phyloP scores from a whole-genome alignment of 192 early-diverging fungal genomes.

The Coemansia sp. region DNA sequence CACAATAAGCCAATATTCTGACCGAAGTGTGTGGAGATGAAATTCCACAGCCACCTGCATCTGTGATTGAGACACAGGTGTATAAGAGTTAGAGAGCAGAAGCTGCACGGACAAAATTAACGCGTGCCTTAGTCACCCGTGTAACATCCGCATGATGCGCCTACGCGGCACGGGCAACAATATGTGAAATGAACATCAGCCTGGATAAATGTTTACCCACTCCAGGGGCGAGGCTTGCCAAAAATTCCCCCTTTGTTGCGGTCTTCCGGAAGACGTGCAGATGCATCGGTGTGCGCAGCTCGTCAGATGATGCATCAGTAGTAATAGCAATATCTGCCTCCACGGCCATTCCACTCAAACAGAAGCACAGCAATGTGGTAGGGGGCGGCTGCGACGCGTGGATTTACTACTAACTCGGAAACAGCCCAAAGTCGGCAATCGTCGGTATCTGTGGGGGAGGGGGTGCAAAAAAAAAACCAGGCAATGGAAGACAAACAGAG shows the following conservation, averaged over 20 bases:
- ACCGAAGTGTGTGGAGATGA: neutral
- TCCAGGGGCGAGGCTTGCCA: constrained; percentile 1
- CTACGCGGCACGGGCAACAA: neutral
- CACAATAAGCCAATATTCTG: neutral
- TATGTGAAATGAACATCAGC: neutral
- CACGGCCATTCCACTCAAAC: neutral
- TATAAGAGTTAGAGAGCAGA: neutral
- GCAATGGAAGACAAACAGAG: neutral
- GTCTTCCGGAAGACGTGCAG: neutral
- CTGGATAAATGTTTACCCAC: neutral
- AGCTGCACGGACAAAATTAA: neutral
- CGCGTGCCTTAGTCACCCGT: neutral
- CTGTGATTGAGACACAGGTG: neutral
- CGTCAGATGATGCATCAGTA: neutral
- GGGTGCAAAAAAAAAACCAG: neutral
- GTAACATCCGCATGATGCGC: neutral
- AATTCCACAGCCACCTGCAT: neutral
- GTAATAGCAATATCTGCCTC: neutral
- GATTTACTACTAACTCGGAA: neutral
- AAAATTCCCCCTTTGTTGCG: neutral
- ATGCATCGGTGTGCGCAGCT: neutral
- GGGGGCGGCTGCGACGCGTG: neutral
- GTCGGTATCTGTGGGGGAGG: neutral
- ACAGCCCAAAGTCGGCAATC: neutral
- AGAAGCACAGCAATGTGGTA: neutral